Evolutionary conservation across 2,329 filamentous ascomycete genomes (phyloP).

Genomic region (Whalleya microplaca): DNA sequence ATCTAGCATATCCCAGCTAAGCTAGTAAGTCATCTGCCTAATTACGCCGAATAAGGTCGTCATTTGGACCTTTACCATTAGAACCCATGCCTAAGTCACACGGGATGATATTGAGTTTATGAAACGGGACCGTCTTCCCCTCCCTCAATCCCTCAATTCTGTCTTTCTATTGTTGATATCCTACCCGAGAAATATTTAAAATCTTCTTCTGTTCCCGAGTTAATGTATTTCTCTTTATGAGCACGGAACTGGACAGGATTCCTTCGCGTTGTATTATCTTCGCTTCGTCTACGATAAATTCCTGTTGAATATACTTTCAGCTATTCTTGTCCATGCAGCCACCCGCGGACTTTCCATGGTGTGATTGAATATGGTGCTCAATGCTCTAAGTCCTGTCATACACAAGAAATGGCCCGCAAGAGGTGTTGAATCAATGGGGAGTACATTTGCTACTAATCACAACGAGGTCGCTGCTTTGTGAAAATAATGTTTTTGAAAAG

Average conservation of each 20-base stretch:
- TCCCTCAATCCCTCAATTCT: conserved; percentile 1
- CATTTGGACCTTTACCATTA: conserved; percentile 4
- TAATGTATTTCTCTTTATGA: not conserved
- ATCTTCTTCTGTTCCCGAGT: not conserved
- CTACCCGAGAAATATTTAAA: not conserved
- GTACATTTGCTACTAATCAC: conserved; percentile 13
- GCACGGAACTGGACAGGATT: not conserved
- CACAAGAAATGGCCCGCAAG: not conserved
- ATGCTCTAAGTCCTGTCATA: conserved; percentile 15
- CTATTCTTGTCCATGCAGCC: not conserved
- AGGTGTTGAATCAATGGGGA: conserved; percentile 17
- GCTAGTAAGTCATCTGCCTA: conserved; percentile 13
- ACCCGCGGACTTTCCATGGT: not conserved
- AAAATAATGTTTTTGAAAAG: conserved; percentile 26
- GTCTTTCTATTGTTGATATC: conserved; percentile 7
- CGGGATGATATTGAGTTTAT: conserved; percentile 14
- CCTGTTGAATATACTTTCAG: not conserved
- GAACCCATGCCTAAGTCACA: conserved; percentile 11
- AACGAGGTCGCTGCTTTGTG: conserved; percentile 12
- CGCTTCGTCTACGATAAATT: not conserved
- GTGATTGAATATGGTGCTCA: not conserved
- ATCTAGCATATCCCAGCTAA: conserved; percentile 4
- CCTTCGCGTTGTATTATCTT: not conserved
- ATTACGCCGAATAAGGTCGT: conserved; percentile 15
- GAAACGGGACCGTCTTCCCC: conserved; percentile 12